Conservation (phyloP, 768 basidiomycete species). For the Mycena olivaceomarginata region DNA sequence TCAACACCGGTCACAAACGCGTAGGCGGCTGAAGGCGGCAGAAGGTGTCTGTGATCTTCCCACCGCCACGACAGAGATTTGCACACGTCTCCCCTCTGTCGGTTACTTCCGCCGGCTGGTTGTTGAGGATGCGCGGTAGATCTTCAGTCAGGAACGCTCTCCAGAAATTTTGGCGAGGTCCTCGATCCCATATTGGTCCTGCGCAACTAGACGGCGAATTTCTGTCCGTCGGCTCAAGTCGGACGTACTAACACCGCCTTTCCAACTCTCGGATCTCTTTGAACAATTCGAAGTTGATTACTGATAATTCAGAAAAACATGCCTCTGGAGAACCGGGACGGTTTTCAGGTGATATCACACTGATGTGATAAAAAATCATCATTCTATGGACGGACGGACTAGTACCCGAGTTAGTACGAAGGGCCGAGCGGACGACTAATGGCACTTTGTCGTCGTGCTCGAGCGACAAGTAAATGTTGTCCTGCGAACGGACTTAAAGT, state of each 20-base stretch:
- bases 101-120: neutral
- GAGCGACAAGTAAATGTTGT: constrained; percentile 16
- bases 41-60: constrained; percentile 10
- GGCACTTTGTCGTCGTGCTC: neutral
- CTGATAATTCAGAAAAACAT: neutral
- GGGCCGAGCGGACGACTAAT: neutral
- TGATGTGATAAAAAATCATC: constrained; percentile 18
- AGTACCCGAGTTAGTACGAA: neutral
- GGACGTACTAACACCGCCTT: constrained; percentile 24
- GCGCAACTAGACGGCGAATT: neutral
- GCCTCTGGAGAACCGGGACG: neutral
- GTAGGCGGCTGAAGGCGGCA: neutral
- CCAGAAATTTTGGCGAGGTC: neutral
- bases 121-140: constrained; percentile 25
- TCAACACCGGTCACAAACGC: neutral
- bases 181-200: neutral
- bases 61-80: neutral
- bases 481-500: constrained; percentile 11
- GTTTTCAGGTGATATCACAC: constrained; percentile 4
- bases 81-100: constrained; percentile 4
- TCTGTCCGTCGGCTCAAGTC: neutral
- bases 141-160: constrained; percentile 26
- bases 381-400: neutral
- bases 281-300: constrained; percentile 44
- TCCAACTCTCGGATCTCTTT: constrained; percentile 24